Base-by-base conservation (phyloP, 2,329 filamentous ascomycete species). In the Aspergillus texensis region DNA sequence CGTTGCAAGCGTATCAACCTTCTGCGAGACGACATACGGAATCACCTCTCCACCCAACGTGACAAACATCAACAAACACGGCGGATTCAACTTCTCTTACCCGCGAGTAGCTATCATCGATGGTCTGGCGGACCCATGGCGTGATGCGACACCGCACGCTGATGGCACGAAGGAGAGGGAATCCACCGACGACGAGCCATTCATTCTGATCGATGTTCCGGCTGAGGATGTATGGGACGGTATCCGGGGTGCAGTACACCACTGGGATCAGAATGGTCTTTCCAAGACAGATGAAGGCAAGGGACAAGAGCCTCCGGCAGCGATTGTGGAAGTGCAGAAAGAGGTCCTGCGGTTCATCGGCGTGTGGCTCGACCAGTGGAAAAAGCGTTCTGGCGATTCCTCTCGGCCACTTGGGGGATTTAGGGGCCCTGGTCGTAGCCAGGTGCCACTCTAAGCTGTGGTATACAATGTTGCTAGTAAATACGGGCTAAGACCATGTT, bases 111-210 rank as follows among this genome's bases (percentile, higher is more conserved):
- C 93, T 3, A 85, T 91, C 55, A 81, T 96, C 45, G 92, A 93
- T 65, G 92, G 92, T 32, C 86, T 91, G 66, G 86, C 87, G 61
- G 93, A 96, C 72, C 92, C 92, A 0, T 96, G 93, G 93, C 85
- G 89, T 21, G 86, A 88, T 0, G 91, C 90, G 0, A 91, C 89
- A 0, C 87, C 90, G 0, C 88, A 94, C 57, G 89, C 88, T 0
- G 84, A 87, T n/a, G 85, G 82, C 1, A 84, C 88, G 0, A 81
- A 83, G 0, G 78, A 81, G 34, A 82, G 91, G 24, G 77, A 80
- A 16, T 90, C 85, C 52, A 91, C 90, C 0, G 78, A 81, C 0
- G 84, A 82, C 55, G 85, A 93, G 79, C 92, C 92, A 0, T 91
- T 89, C 66, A 83, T 92, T n/a, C 73, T 94, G 53, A 92, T 96